Base-by-base conservation (phyloP, 2,329 filamentous ascomycete genomes). In the Pyrenochaeta sp. region DNA sequence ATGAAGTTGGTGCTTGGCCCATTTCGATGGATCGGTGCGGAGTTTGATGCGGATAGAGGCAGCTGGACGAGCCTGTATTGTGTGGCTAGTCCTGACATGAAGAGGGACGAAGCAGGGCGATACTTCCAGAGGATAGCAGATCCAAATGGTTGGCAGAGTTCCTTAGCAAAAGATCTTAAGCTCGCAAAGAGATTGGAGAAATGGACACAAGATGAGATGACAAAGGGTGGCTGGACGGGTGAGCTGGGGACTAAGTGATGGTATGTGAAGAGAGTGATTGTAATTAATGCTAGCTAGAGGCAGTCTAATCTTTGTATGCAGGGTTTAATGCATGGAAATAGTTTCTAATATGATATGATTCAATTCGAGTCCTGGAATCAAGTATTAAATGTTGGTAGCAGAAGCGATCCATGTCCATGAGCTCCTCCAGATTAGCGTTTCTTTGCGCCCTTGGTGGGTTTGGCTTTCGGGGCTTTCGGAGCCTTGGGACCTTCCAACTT, bases 391-490 rank as follows among this genome's bases (percentile, higher is more conserved):
- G n/a, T n/a, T n/a, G n/a, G n/a, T n/a, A n/a, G n/a, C n/a, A n/a
- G n/a, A n/a, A n/a, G n/a, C n/a, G n/a, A n/a, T n/a, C n/a, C n/a
- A n/a, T n/a, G n/a, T n/a, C n/a, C n/a, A n/a, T n/a, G n/a, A n/a
- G n/a, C n/a, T n/a, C n/a, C n/a, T n/a, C n/a, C n/a, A n/a, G n/a
- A n/a, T 35, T 13, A 41, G 19, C 27, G 39, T 32, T 54, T 58
- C 28, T 50, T 44, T 3, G 48, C 44, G 13, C 52, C 52, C 41
- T 63, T 60, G 3, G 53, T 51, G 5, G 48, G 44, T 41, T 62
- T 63, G 1, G 53, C 53, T 7, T 48, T 44, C 32, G n/a, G n/a
- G n/a, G n/a, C n/a, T n/a, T n/a, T n/a, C n/a, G n/a, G n/a, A n/a
- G n/a, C n/a, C n/a, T n/a, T n/a, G n/a, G n/a, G n/a, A n/a, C n/a